Conservation (phyloP, 2,329 filamentous ascomycete species). For the Aureobasidium musti region DNA sequence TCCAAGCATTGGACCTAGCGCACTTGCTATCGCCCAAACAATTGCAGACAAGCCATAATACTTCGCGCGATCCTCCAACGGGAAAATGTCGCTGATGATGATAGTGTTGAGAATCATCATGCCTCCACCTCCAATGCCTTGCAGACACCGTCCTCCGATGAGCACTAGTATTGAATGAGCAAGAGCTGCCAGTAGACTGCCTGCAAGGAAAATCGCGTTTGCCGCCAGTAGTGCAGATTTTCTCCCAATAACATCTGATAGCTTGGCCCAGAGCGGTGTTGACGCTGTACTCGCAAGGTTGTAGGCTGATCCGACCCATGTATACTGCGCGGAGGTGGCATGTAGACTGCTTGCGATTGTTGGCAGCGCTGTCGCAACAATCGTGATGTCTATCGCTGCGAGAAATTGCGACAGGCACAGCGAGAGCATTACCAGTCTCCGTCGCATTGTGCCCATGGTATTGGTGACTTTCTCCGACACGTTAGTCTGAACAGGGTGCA, state of each 20-base stretch:
- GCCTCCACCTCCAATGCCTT: slow-evolving; percentile 56
- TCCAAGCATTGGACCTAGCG: slow-evolving; percentile 49
- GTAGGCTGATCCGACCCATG: slow-evolving; percentile 53
- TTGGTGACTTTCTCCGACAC: not conserved
- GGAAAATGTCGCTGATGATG: slow-evolving; percentile 55
- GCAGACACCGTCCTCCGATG: slow-evolving; percentile 58
- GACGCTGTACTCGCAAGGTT: slow-evolving; percentile 26
- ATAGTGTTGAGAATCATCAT: slow-evolving; percentile 53
- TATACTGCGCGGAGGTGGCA: slow-evolving; percentile 66
- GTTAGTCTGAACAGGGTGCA: not conserved
- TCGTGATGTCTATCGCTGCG: slow-evolving; percentile 38
- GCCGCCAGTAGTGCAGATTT: slow-evolving; percentile 17
- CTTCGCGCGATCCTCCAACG: slow-evolving; percentile 50
- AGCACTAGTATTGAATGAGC: slow-evolving; percentile 41
- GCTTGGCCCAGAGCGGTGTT: slow-evolving; percentile 26
- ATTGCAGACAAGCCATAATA: slow-evolving; percentile 47
- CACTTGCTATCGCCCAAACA: slow-evolving; percentile 48
- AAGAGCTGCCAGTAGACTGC: slow-evolving; percentile 34
- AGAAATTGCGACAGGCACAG: slow-evolving; percentile 27
- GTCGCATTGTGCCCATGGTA: slow-evolving; percentile 14
- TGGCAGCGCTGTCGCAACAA: slow-evolving; percentile 33
- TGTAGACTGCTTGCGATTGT: slow-evolving; percentile 60
- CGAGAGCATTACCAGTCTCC: slow-evolving; percentile 23
- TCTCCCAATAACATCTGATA: slow-evolving; percentile 18
- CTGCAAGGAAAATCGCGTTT: slow-evolving; percentile 27